Evolutionary conservation across 345 rosid genomes (phyloP).

Genomic region (Eucalyptus tenuipes): DNA sequence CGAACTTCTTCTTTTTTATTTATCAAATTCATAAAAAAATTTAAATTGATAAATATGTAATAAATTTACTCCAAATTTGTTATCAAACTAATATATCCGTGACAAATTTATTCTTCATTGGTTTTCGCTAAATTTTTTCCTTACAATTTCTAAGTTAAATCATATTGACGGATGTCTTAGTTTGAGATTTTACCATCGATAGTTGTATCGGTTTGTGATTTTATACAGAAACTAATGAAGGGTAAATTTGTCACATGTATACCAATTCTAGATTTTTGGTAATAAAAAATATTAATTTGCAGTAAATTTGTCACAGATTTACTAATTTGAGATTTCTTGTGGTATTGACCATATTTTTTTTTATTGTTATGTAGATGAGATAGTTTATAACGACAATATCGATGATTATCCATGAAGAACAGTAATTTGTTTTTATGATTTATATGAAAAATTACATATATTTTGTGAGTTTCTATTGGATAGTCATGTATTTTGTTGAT

Average conservation of each 20-base stretch:
- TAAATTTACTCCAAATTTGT: no score
- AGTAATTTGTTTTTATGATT: no score
- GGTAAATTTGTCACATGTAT: accelerated
- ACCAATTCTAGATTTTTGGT: accelerated
- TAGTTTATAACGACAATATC: neutral
- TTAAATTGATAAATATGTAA: no score
- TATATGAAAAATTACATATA: neutral
- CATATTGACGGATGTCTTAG: accelerated
- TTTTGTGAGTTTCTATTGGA: neutral
- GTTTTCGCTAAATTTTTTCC: accelerated
- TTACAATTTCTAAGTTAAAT: neutral
- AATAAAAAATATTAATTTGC: accelerated
- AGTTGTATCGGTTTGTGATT: accelerated
- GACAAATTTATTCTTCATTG: accelerated
- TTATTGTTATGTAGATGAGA: neutral
- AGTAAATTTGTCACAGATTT: accelerated
- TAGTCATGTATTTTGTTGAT: neutral
- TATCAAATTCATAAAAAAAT: neutral
- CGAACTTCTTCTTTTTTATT: no score
- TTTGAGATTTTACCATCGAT: accelerated
- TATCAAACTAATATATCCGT: accelerated
- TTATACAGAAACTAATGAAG: accelerated
- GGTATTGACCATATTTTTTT: no score
- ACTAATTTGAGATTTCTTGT: no score
- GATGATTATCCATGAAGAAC: neutral